Conservation (phyloP, 2,329 filamentous ascomycete species). For the Orbilia oligospora region DNA sequence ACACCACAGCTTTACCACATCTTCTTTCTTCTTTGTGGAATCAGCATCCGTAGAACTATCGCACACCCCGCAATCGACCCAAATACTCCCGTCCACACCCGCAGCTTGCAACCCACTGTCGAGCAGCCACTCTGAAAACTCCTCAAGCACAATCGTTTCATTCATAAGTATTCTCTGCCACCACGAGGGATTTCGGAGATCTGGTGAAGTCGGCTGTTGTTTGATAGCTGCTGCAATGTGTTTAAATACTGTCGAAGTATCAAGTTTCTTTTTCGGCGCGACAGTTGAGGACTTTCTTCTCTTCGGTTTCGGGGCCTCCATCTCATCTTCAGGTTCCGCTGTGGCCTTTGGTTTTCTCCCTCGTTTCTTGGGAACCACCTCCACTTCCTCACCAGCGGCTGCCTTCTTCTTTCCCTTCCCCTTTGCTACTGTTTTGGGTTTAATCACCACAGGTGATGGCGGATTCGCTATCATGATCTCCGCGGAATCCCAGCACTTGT, state of each 20-base stretch:
- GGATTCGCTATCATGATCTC: conserved; percentile 28
- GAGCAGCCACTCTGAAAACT: conserved; percentile 48
- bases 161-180: conserved; percentile 58
- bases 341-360: conserved; percentile 42
- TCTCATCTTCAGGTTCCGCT: conserved; percentile 3
- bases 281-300: conserved; percentile 32
- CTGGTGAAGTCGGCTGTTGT: conserved; percentile 22
- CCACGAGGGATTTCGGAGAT: conserved; percentile 35
- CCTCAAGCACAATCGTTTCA: conserved; percentile 49
- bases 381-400: conserved; percentile 5
- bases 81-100: conserved; percentile 19
- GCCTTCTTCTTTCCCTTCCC: conserved; percentile 29
- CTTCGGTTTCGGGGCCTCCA: conserved; percentile 31
- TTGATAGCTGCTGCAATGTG: conserved; percentile 47
- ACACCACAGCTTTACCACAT: conserved; percentile 68
- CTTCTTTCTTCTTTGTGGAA: conserved; percentile 68
- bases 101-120: conserved; percentile 14
- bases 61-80: conserved; percentile 37
- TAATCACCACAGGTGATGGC: conserved; percentile 3
- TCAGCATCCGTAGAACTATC: conserved; percentile 62
- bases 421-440: conserved; percentile 1
- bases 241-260: conserved; percentile 29
- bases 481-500: conserved; percentile 52
- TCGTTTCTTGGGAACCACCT: conserved; percentile 34
- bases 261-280: background rate